These are phyloP conservation scores for Citrus inodora DNA, from an alignment of 345 rosid genomes.

Conservation along the genomic window DNA sequence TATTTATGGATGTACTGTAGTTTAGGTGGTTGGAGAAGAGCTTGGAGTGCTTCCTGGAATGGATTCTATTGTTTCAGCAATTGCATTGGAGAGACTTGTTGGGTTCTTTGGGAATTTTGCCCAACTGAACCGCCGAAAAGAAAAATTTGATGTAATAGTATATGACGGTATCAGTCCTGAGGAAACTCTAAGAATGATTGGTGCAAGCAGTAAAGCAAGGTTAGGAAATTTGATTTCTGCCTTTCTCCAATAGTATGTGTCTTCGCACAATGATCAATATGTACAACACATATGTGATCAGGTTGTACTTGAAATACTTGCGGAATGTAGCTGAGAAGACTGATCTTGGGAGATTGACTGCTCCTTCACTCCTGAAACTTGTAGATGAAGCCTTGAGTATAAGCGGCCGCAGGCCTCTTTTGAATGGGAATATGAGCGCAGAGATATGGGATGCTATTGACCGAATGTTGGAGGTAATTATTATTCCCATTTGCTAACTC, in stretches of 20 bases:
- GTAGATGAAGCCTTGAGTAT: slow-evolving; percentile 64
- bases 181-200: slow-evolving; percentile 76
- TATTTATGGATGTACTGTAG: slow-evolving; percentile 9
- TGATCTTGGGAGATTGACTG: slow-evolving; percentile 81
- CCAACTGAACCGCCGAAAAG: slow-evolving; percentile 34
- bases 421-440: slow-evolving; percentile 51
- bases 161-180: slow-evolving; percentile 70
- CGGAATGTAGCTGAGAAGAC: slow-evolving; percentile 81
- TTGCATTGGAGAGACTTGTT: slow-evolving; percentile 53
- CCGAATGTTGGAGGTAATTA: slow-evolving; percentile 58
- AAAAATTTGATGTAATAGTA: slow-evolving; percentile 52
- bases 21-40: slow-evolving; percentile 94
- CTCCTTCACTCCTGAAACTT: slow-evolving; percentile 73
- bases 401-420: slow-evolving; percentile 39
- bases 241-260: background rate
- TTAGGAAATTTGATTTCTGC: slow-evolving; percentile 18
- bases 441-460: slow-evolving; percentile 78
- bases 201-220: slow-evolving; percentile 75
- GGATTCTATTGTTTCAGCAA: slow-evolving; percentile 70
- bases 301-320: slow-evolving; percentile 75
- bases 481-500: slow-evolving; percentile 2
- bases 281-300: slow-evolving; percentile 19
- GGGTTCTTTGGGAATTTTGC: slow-evolving; percentile 49
- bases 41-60: slow-evolving; percentile 96
- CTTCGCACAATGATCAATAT: background rate